Base-by-base conservation (phyloP, 179 eudicot genomes). In the Heliamphora pulchella region DNA sequence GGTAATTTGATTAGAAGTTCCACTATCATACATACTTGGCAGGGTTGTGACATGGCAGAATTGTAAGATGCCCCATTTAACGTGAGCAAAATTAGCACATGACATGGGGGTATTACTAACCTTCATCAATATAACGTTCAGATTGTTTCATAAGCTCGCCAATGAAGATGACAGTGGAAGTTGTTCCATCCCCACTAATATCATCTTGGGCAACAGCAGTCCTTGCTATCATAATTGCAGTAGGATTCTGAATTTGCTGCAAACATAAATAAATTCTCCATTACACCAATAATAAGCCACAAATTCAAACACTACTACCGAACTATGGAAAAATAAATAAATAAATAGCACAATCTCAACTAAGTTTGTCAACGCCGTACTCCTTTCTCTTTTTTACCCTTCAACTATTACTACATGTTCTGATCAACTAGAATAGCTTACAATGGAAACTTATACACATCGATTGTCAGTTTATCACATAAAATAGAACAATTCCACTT, bases 191-290 rank as follows among this genome's bases (percentile, higher is more conserved):
- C 74, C 98, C 98, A 82, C 96, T 95, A 63, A 88, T 91, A 84
- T 95, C 98, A 90, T 95, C 98, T 84, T 95, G 98, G 22, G 98
- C 98, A 85, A 95, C 98, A 82, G 98, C 98, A 59, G 98, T 95
- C 83, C 98, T 91, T 76, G 98, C 98, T 74, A 95, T 95, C 98
- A 95, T 95, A 22, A 95, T 91, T 66, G 98, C 98, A 65, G 98
- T 95, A 11, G 98, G 98, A 77, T 92, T 95, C 86, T 95, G 98
- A 50, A 95, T 95, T 95, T 95, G 98, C 98, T 95, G 89, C 82
- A 86, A 73, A 50, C 46, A 75, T 58, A 71, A 73, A 80, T 39
- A 68, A 68, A 22, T 46, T 13, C 48, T 41, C 63, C 20, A 77
- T 59, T 48, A 64, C 70, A 31, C 48, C 61, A 20, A 48, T 20